Conservation (phyloP, 352 stramenopile genomes). For the Phytopythium litorale region DNA sequence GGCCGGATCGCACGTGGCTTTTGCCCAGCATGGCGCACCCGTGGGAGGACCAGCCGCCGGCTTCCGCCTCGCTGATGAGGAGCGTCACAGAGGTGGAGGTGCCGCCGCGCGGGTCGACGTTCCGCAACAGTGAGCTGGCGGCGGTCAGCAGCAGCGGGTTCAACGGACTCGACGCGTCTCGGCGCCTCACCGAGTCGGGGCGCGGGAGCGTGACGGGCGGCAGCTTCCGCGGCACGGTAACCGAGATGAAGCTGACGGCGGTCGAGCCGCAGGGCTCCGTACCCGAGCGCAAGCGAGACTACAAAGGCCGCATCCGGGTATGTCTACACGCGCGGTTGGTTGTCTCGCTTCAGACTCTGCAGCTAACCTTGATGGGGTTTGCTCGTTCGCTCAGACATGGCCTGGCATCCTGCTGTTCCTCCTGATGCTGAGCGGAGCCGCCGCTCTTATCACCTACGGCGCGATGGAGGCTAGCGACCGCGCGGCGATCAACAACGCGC, state of each 20-base stretch:
- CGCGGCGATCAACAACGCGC: slow-evolving; percentile 14
- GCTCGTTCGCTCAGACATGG: slow-evolving; percentile 31
- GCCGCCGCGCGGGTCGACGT: slow-evolving; percentile 18
- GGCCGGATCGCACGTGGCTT: background rate
- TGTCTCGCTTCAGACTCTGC: background rate
- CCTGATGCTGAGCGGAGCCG: slow-evolving; percentile 28
- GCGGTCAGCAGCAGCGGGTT: slow-evolving; percentile 9
- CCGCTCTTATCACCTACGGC: slow-evolving; percentile 46
- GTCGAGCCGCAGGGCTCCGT: slow-evolving; percentile 32
- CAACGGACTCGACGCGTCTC: slow-evolving; percentile 13
- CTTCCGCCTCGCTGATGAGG: slow-evolving; percentile 11
- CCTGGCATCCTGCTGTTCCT: slow-evolving; percentile 52
- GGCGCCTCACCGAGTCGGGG: slow-evolving; percentile 31
- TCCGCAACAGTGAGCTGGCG: slow-evolving; percentile 40
- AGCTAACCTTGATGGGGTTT: background rate
- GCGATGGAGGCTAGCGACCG: slow-evolving; percentile 33
- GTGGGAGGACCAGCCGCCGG: background rate
- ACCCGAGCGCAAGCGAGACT: slow-evolving; percentile 50
- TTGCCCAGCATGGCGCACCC: background rate
- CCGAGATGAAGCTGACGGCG: slow-evolving; percentile 61
- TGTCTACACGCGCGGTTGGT: background rate
- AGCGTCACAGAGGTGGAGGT: slow-evolving; percentile 2
- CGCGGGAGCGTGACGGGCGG: slow-evolving; percentile 13
- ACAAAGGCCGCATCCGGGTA: slow-evolving; percentile 67
- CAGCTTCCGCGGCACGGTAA: slow-evolving; percentile 26